Conservation (phyloP, 176 grass and related monocot genomes). For the Tillandsia leiboldiana region DNA sequence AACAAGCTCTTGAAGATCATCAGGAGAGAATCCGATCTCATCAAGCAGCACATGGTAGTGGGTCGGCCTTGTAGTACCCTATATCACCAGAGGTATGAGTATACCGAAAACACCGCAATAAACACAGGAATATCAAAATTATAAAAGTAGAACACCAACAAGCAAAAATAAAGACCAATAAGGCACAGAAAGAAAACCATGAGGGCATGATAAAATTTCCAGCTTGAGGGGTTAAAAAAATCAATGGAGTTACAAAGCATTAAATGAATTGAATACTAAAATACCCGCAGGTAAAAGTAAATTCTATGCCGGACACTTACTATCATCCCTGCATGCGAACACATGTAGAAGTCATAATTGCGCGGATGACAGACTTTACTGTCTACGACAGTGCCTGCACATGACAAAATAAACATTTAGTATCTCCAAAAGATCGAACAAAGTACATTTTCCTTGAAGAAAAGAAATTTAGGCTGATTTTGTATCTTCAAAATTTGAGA, state of each 20-base stretch:
- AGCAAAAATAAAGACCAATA: too few relatives aligned
- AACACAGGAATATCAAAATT: too few relatives aligned
- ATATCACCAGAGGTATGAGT: background rate
- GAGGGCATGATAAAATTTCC: too few relatives aligned
- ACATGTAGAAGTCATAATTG: conserved; percentile 98
- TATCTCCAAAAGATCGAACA: background rate
- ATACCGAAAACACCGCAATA: too few relatives aligned
- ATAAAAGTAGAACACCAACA: too few relatives aligned
- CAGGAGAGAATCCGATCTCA: conserved; percentile 66
- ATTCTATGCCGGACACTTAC: conserved; percentile 32
- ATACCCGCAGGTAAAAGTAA: background rate
- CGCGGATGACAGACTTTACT: conserved; percentile 75
- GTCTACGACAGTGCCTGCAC: conserved; percentile 76
- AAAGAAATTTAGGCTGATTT: too few relatives aligned
- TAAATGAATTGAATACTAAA: background rate
- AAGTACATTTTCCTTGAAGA: too few relatives aligned
- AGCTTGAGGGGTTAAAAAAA: too few relatives aligned
- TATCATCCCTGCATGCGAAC: conserved; percentile 72
- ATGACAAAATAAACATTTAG: background rate
- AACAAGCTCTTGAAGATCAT: conserved; percentile 78
- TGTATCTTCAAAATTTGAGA: background rate
- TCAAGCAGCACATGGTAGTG: conserved; percentile 89
- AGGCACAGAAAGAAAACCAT: too few relatives aligned
- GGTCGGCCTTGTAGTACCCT: conserved; percentile 83
- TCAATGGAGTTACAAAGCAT: too few relatives aligned